These are phyloP conservation scores for Cercospora beticola DNA, from an alignment of 2,329 filamentous ascomycete species.

Conservation along the genomic window DNA sequence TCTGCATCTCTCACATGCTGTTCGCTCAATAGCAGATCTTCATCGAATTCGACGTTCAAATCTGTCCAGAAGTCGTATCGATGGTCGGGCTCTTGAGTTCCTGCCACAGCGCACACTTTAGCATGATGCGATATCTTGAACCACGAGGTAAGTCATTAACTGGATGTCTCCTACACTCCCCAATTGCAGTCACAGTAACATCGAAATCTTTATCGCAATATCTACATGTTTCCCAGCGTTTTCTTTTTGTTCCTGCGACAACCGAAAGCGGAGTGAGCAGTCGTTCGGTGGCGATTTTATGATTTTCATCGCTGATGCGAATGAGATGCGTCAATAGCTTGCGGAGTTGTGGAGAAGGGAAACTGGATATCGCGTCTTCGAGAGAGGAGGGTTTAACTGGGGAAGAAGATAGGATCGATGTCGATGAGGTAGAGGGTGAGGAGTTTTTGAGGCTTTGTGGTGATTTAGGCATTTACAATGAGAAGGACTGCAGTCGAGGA, in stretches of 20 bases:
- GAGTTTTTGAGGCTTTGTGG: neutral
- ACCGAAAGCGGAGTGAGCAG: neutral
- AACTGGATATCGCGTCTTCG: neutral
- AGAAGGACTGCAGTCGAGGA: too few species aligned
- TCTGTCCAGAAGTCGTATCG: conserved; percentile 5
- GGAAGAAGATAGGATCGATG: neutral
- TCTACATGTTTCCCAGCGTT: neutral
- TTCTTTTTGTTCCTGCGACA: conserved; percentile 5
- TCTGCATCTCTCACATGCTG: neutral
- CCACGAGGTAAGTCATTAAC: neutral
- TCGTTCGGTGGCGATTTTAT: neutral
- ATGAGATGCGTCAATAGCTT: neutral
- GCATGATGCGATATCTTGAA: neutral
- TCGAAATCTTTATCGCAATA: neutral
- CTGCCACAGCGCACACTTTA: neutral
- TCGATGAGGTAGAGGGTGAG: neutral
- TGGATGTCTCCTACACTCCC: conserved; percentile 1
- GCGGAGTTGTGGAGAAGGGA: neutral
- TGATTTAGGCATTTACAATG: neutral
- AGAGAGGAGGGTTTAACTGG: neutral
- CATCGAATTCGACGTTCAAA: neutral
- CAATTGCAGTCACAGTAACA: neutral
- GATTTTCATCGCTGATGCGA: neutral
- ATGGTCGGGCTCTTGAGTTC: conserved; percentile 5
- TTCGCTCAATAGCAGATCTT: neutral